phyloP scores from a whole-genome alignment of 2,329 filamentous ascomycete species.

The Colletotrichum navitas region DNA sequence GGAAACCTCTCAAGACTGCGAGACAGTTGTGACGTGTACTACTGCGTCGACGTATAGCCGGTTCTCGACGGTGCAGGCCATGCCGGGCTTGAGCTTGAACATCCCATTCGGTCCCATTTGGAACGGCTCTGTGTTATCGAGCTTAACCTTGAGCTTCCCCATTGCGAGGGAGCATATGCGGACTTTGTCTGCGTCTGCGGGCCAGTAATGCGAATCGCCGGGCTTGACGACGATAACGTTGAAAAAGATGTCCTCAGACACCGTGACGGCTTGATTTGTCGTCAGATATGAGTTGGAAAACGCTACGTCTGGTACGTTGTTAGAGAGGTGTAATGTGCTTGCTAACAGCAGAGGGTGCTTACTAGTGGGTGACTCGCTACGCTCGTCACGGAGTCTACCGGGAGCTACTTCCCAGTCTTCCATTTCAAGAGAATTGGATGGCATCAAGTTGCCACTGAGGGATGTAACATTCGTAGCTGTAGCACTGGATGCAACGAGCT shows the following conservation, averaged over 20 bases:
- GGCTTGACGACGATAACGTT: slow-evolving; percentile 57
- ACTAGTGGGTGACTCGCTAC: slow-evolving; percentile 50
- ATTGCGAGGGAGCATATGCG: slow-evolving; percentile 56
- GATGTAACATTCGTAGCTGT: background rate
- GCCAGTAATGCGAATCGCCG: slow-evolving; percentile 52
- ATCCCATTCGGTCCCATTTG: slow-evolving; percentile 59
- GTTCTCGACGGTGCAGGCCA: slow-evolving; percentile 56
- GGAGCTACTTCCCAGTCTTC: slow-evolving; percentile 62
- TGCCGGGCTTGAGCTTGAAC: slow-evolving; percentile 57
- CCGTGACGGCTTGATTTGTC: slow-evolving; percentile 51
- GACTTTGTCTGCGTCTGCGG: slow-evolving; percentile 47
- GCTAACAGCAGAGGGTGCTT: slow-evolving; percentile 42
- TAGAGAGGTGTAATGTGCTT: background rate
- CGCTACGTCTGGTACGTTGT: slow-evolving; percentile 52
- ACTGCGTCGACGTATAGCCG: slow-evolving; percentile 58
- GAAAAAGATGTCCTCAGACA: slow-evolving; percentile 55
- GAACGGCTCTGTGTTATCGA: slow-evolving; percentile 53
- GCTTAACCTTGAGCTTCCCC: slow-evolving; percentile 57
- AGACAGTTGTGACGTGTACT: slow-evolving; percentile 56
- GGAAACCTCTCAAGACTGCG: slow-evolving; percentile 1
- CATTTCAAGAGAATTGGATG: slow-evolving; percentile 49
- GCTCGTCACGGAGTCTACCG: slow-evolving; percentile 52
- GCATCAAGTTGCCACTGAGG: slow-evolving; percentile 1
- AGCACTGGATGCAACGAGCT: background rate
- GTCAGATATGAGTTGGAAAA: slow-evolving; percentile 59